Base-by-base conservation (phyloP, 2,329 filamentous ascomycete genomes). In the Gaeumannomyces sp. region DNA sequence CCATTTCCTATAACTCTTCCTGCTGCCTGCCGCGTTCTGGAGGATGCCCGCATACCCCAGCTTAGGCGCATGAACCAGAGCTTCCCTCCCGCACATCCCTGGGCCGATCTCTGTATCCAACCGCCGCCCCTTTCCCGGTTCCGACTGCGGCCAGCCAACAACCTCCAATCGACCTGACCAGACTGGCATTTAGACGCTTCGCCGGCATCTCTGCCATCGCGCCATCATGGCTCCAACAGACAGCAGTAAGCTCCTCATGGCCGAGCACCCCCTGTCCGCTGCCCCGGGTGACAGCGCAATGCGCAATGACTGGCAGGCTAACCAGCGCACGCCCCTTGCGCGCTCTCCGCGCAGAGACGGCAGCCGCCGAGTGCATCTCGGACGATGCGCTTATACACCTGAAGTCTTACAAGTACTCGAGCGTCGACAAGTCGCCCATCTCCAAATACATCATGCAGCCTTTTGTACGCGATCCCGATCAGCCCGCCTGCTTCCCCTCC, bases 321-420 rank as follows among this genome's bases (percentile, higher is more conserved):
- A 64, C 64, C 31, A n/a, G 61, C 11, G 25, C 28, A 63, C 50
- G 45, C 45, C 45, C 45, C 19, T 53, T 10, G 45, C 19, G 45
- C 45, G 29, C 61, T 53, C 27, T 16, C 16, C 35, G 3, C 65
- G 61, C 68, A 83, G 81, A 77, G 71, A 74, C 79, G 76, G 87
- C 87, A 64, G 84, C 80, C 65, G 85, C 88, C 71, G 88, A 89
- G 77, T 90, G 89, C 77, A 81, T 98, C 70, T 96, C 93, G 33
- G 92, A 97, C 72, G 93, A 98, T 73, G 92, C 92, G 64, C 85
- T 99, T 70, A 83, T 90, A 67, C 93, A 97, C 76, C 88, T 99
- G 72, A 95, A 93, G 78, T 89, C 89, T 66, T 99, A 99, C 87
- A 96, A 97, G 76, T 99, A 99, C 79, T 96, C 93, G 71, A 92